Conservation (phyloP, 1,284 basidiomycete genomes). For the Acaromyces ingoldii region DNA sequence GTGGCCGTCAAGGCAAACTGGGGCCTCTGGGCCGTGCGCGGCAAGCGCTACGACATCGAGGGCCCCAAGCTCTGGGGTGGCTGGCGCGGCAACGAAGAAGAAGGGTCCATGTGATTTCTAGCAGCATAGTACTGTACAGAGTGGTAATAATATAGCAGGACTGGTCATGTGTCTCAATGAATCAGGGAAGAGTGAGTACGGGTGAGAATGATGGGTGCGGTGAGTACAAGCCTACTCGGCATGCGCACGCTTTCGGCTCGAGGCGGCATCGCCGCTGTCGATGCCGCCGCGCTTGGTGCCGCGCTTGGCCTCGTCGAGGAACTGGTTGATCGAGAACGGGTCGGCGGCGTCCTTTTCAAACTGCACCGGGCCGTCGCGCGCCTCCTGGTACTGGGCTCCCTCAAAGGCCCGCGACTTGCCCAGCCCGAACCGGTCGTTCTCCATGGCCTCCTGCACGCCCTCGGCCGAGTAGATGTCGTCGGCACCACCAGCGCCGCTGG, state of each 20-base stretch:
- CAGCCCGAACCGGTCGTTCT: conserved; percentile 88
- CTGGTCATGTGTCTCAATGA: too few relatives aligned
- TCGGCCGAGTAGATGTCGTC: conserved; percentile 68
- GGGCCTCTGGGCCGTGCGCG: conserved; percentile 50
- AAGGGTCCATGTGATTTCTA: too few relatives aligned
- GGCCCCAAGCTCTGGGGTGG: neutral
- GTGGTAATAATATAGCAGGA: too few relatives aligned
- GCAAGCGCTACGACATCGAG: conserved; percentile 22
- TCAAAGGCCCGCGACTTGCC: conserved; percentile 78
- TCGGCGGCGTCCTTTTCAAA: conserved; percentile 95
- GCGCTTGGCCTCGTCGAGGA: conserved; percentile 92
- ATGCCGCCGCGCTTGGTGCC: conserved; percentile 54
- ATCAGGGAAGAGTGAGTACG: too few relatives aligned
- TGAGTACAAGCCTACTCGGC: too few relatives aligned
- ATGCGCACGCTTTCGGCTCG: too few relatives aligned
- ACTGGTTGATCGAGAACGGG: conserved; percentile 96
- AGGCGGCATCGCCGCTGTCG: too few relatives aligned
- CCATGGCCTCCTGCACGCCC: conserved; percentile 79
- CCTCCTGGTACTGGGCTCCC: conserved; percentile 73
- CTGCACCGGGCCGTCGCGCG: conserved; percentile 75
- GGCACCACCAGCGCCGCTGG: conserved; percentile 55
- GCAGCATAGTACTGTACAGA: too few relatives aligned
- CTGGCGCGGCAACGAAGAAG: neutral
- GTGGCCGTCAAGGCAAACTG: conserved; percentile 51
- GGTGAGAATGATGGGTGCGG: too few relatives aligned